Percentiles rank a stretch among this genome's conserved stretches.
phyloP scores from a whole-genome alignment of 2,329 filamentous ascomycete species.

The Chrysosporium queenslandicum region DNA sequence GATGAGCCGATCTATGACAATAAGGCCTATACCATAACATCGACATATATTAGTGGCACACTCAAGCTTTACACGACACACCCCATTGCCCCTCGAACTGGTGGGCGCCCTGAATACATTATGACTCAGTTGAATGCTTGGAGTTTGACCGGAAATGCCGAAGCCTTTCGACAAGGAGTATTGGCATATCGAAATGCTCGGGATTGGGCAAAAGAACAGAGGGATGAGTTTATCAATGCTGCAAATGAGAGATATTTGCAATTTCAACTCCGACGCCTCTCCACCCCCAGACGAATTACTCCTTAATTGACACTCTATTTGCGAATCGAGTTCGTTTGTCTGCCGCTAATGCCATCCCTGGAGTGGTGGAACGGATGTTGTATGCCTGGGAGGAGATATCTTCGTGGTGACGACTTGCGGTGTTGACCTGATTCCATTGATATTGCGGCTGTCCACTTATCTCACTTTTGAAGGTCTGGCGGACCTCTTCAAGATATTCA shows the following conservation, averaged over 20 bases:
- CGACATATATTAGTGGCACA: conserved; percentile 9
- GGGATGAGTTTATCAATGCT: conserved; percentile 28
- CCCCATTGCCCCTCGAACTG: background rate
- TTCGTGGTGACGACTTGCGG: no score
- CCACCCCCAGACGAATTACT: no score
- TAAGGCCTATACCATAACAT: conserved; percentile 22
- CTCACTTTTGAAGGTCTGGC: conserved; percentile 1
- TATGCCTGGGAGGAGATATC: no score
- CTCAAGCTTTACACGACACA: conserved; percentile 15
- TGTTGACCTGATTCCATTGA: no score
- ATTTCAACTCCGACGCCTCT: no score
- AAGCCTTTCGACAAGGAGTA: conserved; percentile 29
- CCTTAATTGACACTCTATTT: no score
- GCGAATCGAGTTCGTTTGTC: no score
- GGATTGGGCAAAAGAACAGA: conserved; percentile 31
- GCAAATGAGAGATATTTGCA: no score
- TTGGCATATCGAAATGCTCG: conserved; percentile 35
- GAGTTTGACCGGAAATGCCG: conserved; percentile 21
- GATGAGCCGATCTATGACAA: conserved; percentile 27
- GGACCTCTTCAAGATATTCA: conserved; percentile 10
- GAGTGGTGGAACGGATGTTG: no score
- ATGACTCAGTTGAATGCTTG: conserved; percentile 20
- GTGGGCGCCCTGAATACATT: conserved; percentile 10
- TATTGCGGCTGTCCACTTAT: background rate
- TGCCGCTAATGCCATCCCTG: no score